Evolutionary conservation across 331 rosid species (phyloP), one percentile per base, ranked within the genome.

Genomic region (Pyracantha coccinea): DNA sequence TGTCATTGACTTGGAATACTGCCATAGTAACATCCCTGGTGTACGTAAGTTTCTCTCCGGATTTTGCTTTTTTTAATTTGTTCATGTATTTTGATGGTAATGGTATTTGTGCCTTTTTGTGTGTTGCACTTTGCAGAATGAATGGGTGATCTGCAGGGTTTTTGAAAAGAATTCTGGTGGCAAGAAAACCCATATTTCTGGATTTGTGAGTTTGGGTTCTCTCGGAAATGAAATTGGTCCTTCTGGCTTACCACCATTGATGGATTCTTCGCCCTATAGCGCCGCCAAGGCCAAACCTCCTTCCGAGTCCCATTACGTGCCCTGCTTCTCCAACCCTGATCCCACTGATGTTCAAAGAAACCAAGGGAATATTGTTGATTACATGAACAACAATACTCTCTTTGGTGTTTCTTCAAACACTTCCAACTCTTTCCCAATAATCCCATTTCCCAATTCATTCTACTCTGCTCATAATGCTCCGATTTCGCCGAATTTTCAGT

Each of bases 321-420:
- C 98, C 98, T 93, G 98, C 98, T 93, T 93, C 98, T 93, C 98
- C 98, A 89, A 77, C 83, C 76, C 11, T 19, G 77, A 45, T 52
- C 66, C 80, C 71, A 66, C 85, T 69, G 82, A 84, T 80, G 79
- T 81, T 80, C 88, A 69, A 64, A 81, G 86, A 81, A 84, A 89
- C 81, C 96, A 82, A 69, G 85, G 76, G 55, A 57, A 50, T 50
- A 50, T 84, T 77, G 72, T 74, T 67, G 88, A 85, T 79, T 82
- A 86, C 77, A 80, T 81, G 71, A 72, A 72, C 90, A 74, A 31
- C 58, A 77, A 78, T 76, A 62, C 85, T 24, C 28, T 66, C 8
- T 86, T 72, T 16, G 84, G 76, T 10, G 81, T 77, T 67, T 70
- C 84, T n/a, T 78, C 89, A n/a, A 80, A 79, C 63, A 75, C 81